Conservation (phyloP, 2,329 filamentous ascomycete genomes). For the Pseudonectria buxi region DNA sequence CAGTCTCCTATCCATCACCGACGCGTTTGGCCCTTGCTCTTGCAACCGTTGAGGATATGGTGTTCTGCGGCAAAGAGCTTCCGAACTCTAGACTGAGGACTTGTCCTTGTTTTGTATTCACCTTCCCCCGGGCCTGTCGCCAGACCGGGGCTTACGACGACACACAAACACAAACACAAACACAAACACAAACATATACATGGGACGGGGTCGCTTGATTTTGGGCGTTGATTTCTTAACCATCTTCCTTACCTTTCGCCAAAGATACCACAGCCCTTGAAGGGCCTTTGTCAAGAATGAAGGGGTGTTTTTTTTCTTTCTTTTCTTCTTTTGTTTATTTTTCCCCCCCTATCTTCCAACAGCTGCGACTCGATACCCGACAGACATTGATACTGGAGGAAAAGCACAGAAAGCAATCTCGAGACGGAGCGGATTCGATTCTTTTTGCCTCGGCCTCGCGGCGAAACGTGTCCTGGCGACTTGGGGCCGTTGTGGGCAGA, state of each 20-base stretch:
- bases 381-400: neutral
- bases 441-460: conserved; percentile 1
- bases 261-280: conserved; percentile 22
- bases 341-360: conserved; percentile 5
- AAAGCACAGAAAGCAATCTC: conserved; percentile 3
- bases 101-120: conserved; percentile 17
- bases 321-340: conserved; percentile 1
- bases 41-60: conserved; percentile 2
- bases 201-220: conserved; percentile 13
- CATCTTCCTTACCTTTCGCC: conserved; percentile 8
- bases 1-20: conserved; percentile 3
- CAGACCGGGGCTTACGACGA: conserved; percentile 12
- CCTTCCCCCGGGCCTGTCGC: conserved; percentile 16
- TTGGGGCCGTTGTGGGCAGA: neutral
- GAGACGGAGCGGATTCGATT: neutral
- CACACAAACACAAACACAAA: conserved; percentile 6
- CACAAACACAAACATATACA: conserved; percentile 13
- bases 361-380: conserved; percentile 8
- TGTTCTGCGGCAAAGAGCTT: conserved; percentile 9
- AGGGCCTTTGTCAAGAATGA: conserved; percentile 5
- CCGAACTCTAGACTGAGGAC: conserved; percentile 17
- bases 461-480: conserved; percentile 4
- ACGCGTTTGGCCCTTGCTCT: too few relatives aligned
- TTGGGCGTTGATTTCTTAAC: conserved; percentile 17
- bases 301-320: conserved; percentile 4